Evolutionary conservation across 2,329 filamentous ascomycete genomes (phyloP).

Genomic region (Mycocentrospora acerina): DNA sequence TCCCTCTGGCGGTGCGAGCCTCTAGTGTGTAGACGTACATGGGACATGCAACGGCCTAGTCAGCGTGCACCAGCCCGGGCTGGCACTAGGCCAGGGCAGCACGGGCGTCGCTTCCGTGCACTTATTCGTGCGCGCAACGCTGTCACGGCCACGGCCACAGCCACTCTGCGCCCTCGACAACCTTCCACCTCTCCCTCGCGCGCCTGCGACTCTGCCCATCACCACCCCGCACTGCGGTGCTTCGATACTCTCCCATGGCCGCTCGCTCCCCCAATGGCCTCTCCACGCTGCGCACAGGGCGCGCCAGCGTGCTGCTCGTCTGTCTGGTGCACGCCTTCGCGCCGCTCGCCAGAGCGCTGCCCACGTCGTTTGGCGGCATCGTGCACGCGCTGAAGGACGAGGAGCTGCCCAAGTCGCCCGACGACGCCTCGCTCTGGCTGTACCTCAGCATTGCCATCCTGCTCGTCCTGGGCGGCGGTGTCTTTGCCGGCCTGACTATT

Average conservation of each 20-base stretch:
- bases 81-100: too few relatives aligned
- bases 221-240: slow-evolving; percentile 13
- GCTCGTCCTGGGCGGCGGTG: slow-evolving; percentile 84
- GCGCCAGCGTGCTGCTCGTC: slow-evolving; percentile 29
- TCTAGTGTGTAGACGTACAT: too few relatives aligned
- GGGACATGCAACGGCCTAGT: too few relatives aligned
- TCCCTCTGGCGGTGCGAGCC: too few relatives aligned
- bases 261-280: slow-evolving; percentile 32
- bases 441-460: slow-evolving; percentile 77
- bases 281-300: slow-evolving; percentile 19
- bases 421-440: slow-evolving; percentile 72
- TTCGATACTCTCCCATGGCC: slow-evolving; percentile 24
- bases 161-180: slow-evolving; percentile 4
- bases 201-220: background rate
- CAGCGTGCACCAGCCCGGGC: too few relatives aligned
- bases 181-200: slow-evolving; percentile 11
- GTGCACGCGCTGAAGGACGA: slow-evolving; percentile 27
- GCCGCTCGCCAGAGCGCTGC: slow-evolving; percentile 38
- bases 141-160: slow-evolving; percentile 1
- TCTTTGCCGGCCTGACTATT: slow-evolving; percentile 92
- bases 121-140: too few relatives aligned
- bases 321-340: slow-evolving; percentile 34
- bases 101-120: too few relatives aligned
- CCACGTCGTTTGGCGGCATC: slow-evolving; percentile 28
- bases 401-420: slow-evolving; percentile 37